Conservation (phyloP, 192 early-diverging fungal genomes). For the Coemansia sp. region DNA sequence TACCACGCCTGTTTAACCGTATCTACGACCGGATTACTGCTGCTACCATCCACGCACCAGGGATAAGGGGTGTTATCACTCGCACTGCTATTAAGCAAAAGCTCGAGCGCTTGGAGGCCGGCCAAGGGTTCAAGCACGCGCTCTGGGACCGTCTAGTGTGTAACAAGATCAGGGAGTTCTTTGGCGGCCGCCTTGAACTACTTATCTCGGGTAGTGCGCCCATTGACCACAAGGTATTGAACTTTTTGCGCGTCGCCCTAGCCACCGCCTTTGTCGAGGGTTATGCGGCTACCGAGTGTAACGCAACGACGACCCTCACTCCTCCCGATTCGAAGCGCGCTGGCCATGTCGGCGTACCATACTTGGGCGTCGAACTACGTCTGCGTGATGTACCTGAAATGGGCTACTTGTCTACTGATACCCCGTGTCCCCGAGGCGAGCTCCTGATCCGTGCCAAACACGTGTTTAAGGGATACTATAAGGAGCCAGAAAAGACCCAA, state of each 20-base stretch:
- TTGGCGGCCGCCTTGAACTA: slow-evolving; percentile 75
- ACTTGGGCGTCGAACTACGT: slow-evolving; percentile 80
- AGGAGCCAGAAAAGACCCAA: slow-evolving; percentile 75
- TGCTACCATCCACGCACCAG: slow-evolving; percentile 64
- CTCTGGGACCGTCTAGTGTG: slow-evolving; percentile 91
- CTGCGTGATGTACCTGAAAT: slow-evolving; percentile 89
- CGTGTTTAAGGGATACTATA: slow-evolving; percentile 82
- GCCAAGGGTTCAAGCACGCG: slow-evolving; percentile 64
- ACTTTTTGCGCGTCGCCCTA: slow-evolving; percentile 70
- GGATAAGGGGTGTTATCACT: slow-evolving; percentile 65
- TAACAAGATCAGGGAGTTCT: slow-evolving; percentile 74
- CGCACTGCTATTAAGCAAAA: slow-evolving; percentile 66
- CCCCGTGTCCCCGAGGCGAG: slow-evolving; percentile 87
- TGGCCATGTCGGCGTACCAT: slow-evolving; percentile 79
- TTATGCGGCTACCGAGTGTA: slow-evolving; percentile 57
- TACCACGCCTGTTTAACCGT: slow-evolving; percentile 91
- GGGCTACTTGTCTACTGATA: slow-evolving; percentile 81
- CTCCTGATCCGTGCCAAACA: slow-evolving; percentile 78
- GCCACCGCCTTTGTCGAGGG: slow-evolving; percentile 63
- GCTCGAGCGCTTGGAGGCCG: slow-evolving; percentile 58
- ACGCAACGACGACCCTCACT: slow-evolving; percentile 35
- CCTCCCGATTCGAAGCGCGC: slow-evolving; percentile 42
- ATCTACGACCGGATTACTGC: slow-evolving; percentile 83
- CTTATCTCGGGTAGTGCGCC: slow-evolving; percentile 74
- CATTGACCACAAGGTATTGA: slow-evolving; percentile 66